phyloP scores from a whole-genome alignment of 129 eudicot species.

The Kitagawia praeruptora region DNA sequence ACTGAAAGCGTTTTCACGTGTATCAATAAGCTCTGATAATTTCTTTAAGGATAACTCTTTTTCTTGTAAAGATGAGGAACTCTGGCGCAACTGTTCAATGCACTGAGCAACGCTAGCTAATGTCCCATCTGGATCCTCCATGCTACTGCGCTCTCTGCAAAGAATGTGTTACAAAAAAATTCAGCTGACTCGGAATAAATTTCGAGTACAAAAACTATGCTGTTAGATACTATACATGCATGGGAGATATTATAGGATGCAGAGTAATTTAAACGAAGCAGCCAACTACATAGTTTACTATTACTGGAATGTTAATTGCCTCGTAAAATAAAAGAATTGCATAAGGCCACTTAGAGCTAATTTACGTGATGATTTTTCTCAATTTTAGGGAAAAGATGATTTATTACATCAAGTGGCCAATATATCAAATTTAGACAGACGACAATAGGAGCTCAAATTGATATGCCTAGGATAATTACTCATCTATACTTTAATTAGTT shows the following conservation, averaged over 20 bases:
- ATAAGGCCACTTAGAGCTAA: neutral
- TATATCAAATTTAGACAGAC: neutral
- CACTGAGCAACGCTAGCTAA: slow-evolving; percentile 98
- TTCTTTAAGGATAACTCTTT: slow-evolving; percentile 75
- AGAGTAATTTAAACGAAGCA: neutral
- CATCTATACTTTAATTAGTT: neutral
- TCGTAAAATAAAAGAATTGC: neutral
- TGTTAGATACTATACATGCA: neutral
- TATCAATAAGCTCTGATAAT: slow-evolving; percentile 70
- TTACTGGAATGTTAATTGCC: neutral
- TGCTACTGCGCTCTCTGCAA: slow-evolving; percentile 83
- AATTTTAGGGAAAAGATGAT: neutral
- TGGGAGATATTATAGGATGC: neutral
- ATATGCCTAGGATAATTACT: neutral
- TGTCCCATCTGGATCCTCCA: slow-evolving; percentile 99
- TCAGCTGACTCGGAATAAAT: neutral
- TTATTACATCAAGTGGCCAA: neutral
- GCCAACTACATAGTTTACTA: neutral
- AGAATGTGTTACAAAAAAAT: neutral
- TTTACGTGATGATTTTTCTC: neutral
- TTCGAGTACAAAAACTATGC: neutral
- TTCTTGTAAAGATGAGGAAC: slow-evolving; percentile 74
- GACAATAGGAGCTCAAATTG: neutral
- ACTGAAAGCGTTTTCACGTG: slow-evolving; percentile 92
- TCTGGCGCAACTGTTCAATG: slow-evolving; percentile 91